phyloP scores from a whole-genome alignment of 495 filamentous ascomycete species.

The Hyaloscypha variabilis region DNA sequence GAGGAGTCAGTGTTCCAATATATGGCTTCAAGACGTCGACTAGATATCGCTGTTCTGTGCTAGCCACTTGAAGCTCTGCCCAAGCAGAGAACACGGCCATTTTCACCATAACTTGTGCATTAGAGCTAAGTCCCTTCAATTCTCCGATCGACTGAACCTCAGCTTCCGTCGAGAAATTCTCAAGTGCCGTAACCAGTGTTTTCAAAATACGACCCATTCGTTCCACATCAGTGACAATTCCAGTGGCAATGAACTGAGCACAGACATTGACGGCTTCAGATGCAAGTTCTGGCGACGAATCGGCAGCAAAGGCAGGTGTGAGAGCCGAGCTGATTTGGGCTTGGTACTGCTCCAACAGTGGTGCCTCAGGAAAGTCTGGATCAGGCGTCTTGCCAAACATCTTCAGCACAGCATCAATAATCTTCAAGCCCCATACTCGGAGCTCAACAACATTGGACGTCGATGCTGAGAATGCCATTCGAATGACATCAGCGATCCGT shows the following conservation, averaged over 20 bases:
- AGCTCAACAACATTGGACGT: conserved; percentile 91
- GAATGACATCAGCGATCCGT: conserved; percentile 88
- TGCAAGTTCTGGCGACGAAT: conserved; percentile 94
- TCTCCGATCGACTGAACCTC: conserved; percentile 92
- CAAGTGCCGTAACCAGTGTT: conserved; percentile 85
- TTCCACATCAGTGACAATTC: conserved; percentile 96
- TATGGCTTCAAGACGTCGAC: conserved; percentile 88
- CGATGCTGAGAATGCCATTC: conserved; percentile 96
- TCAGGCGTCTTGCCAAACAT: conserved; percentile 97
- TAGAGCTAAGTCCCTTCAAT: conserved; percentile 89
- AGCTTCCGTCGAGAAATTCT: conserved; percentile 84
- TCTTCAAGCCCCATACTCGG: conserved; percentile 84
- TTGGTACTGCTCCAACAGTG: conserved; percentile 96
- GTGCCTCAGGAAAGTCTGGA: conserved; percentile 94
- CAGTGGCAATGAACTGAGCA: conserved; percentile 92
- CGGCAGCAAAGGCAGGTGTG: conserved; percentile 92
- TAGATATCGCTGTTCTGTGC: conserved; percentile 88
- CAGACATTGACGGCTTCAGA: conserved; percentile 98
- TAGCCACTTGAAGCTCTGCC: conserved; percentile 98
- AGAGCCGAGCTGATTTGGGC: conserved; percentile 96
- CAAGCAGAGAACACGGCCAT: conserved; percentile 97
- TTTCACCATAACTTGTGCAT: conserved; percentile 97
- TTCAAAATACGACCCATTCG: conserved; percentile 97
- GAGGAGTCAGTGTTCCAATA: conserved; percentile 81
- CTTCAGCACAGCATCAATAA: conserved; percentile 89